These are phyloP conservation scores for Phytophthora ramorum DNA, from an alignment of 352 stramenopile genomes.

Conservation along the genomic window DNA sequence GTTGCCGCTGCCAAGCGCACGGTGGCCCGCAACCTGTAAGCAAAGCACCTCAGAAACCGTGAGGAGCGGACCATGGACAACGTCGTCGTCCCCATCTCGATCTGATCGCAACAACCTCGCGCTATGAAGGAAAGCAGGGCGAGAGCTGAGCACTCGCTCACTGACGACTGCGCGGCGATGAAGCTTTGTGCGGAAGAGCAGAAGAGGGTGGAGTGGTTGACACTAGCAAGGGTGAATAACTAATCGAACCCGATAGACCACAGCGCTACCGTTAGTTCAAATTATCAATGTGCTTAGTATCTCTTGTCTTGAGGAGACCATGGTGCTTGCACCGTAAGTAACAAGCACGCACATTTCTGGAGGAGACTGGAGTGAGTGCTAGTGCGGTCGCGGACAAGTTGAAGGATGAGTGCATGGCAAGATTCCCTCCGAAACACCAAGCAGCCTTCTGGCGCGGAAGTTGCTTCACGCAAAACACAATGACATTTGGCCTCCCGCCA, in stretches of 20 bases:
- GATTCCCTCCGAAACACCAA: slow-evolving; percentile 5
- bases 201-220: slow-evolving; percentile 34
- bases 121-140: slow-evolving; percentile 39
- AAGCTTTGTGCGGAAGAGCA: slow-evolving; percentile 29
- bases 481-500: slow-evolving; percentile 21
- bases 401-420: slow-evolving; percentile 9
- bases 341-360: slow-evolving; percentile 5
- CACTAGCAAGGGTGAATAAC: slow-evolving; percentile 40
- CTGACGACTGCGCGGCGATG: slow-evolving; percentile 24
- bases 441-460: not conserved
- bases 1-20: slow-evolving; percentile 93
- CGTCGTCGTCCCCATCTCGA: slow-evolving; percentile 25
- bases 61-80: slow-evolving; percentile 25
- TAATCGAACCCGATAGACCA: slow-evolving; percentile 45
- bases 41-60: slow-evolving; percentile 11
- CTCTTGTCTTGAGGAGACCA: not conserved
- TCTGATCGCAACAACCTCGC: slow-evolving; percentile 36
- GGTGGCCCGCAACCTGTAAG: slow-evolving; percentile 75
- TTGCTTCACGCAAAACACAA: slow-evolving; percentile 19
- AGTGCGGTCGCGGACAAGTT: not conserved
- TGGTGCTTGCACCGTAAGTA: not conserved
- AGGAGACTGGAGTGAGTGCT: not conserved
- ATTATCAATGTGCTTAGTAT: not conserved
- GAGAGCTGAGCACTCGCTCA: slow-evolving; percentile 30
- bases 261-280: slow-evolving; percentile 16